phyloP scores from a whole-genome alignment of 2,329 filamentous ascomycete species.

The Penicillium sp. region DNA sequence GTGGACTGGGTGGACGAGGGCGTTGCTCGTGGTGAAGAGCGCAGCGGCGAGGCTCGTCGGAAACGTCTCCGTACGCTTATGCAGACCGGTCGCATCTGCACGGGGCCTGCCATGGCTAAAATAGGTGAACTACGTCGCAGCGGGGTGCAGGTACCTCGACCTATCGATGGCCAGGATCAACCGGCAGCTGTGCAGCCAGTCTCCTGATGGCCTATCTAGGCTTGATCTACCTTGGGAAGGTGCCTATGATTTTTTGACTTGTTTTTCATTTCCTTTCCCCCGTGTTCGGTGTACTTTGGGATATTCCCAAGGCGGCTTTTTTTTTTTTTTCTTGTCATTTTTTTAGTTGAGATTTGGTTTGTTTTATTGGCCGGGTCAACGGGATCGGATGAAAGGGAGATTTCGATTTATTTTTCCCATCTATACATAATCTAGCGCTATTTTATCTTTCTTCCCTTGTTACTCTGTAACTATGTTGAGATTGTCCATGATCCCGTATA shows the following conservation, averaged over 20 bases:
- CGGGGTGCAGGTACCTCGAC: slow-evolving; percentile 31
- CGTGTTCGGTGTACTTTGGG: neutral
- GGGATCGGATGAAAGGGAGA: slow-evolving; percentile 22
- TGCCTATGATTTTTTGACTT: neutral
- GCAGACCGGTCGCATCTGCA: slow-evolving; percentile 44
- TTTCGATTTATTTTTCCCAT: neutral
- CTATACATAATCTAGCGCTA: slow-evolving; percentile 15
- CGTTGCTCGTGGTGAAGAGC: slow-evolving; percentile 46
- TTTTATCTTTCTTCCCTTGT: neutral
- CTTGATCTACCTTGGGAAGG: neutral
- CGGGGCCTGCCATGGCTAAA: slow-evolving; percentile 37
- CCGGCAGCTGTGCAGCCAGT: slow-evolving; percentile 32
- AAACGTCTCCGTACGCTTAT: slow-evolving; percentile 49
- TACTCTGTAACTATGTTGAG: neutral
- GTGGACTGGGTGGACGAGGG: slow-evolving; percentile 83
- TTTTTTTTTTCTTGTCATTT: slow-evolving; percentile 10
- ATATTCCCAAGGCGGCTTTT: neutral
- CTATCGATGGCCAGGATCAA: slow-evolving; percentile 27
- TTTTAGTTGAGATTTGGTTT: slow-evolving; percentile 7
- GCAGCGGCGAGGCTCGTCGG: slow-evolving; percentile 48
- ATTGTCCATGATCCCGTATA: neutral
- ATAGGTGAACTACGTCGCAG: slow-evolving; percentile 35
- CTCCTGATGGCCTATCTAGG: slow-evolving; percentile 21
- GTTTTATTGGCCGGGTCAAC: slow-evolving; percentile 19
- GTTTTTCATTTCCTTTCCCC: slow-evolving; percentile 1